These are phyloP conservation scores for Pilobolus umbonatus DNA, from an alignment of 192 early-diverging fungal species.

Conservation along the genomic window DNA sequence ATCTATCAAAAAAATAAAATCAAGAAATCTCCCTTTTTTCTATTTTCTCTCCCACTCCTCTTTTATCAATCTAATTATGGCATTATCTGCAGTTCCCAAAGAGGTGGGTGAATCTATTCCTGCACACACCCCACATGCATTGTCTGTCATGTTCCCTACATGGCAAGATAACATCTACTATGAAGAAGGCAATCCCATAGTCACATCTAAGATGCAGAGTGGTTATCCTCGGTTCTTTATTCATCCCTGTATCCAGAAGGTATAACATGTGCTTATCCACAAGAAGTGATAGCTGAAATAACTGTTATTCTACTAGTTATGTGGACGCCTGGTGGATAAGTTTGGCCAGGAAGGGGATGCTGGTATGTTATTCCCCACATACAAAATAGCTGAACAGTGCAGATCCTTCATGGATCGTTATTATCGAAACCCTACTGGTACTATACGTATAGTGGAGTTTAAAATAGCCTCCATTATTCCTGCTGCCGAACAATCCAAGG, in stretches of 20 bases:
- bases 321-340: conserved; percentile 49
- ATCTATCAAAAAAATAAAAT: too few relatives aligned
- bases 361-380: conserved; percentile 74
- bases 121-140: conserved; percentile 69
- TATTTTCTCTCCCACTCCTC: conserved; percentile 7
- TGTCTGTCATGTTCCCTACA: conserved; percentile 86
- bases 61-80: conserved; percentile 5
- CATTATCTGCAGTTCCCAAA: conserved; percentile 21
- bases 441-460: conserved; percentile 61
- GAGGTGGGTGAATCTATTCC: conserved; percentile 70
- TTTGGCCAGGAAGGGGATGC: conserved; percentile 62
- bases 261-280: conserved; percentile 22
- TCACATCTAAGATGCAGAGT: conserved; percentile 64
- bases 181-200: conserved; percentile 77
- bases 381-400: conserved; percentile 60
- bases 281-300: background rate
- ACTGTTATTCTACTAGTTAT: conserved; percentile 7
- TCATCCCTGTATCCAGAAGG: conserved; percentile 64
- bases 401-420: conserved; percentile 56
- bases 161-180: conserved; percentile 92
- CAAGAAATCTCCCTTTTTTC: background rate
- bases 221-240: conserved; percentile 97
- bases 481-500: conserved; percentile 38
- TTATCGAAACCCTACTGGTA: conserved; percentile 25
- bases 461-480: conserved; percentile 41